Base-by-base conservation (phyloP, 805 yeast genomes). In the Suhomyces faveliae region DNA sequence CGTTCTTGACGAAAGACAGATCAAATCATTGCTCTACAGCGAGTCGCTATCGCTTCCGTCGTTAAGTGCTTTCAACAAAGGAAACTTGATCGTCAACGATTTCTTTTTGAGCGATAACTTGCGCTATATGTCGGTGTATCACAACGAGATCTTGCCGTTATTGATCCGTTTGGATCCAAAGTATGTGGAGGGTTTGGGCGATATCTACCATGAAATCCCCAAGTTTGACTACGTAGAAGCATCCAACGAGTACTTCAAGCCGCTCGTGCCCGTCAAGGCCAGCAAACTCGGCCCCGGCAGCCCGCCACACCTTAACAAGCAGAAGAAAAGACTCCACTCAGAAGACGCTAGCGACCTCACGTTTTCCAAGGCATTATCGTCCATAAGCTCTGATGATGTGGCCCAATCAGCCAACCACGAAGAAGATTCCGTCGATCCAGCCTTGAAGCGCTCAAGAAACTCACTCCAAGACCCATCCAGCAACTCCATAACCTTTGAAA, bases 71-170 rank as follows among this genome's bases (percentile, higher is more conserved):
- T 66, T 62, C 45, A 63, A 65, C 47, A 67, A 67, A 44, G 71
- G 71, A 3, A 64, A 63, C 43, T 53, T 68, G 33, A 63, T 68
- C 7, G 64, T 67, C 12, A 67, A 65, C 48, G 74, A 69, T 47
- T 66, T 69, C 51, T 69, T 69, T 49, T 56, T 69, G 29, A 61
- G 68, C 27, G 68, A 67, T 40, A 64, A 67, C 49, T 54, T 66
- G 30, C 56, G 51, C 47, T 69, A 69, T 49, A 65, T 69, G 66
- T 66, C 72, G 2, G 62, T 60, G 3, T 68, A 69, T 49, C 74
- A 69, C 51, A 69, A 69, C 47, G 71, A 69, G 39, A 63, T 68
- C 1, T 51, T 68, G 15, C 70, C 67, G 4, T 54, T 69, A 41
- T 55, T 69, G 24, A 61, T 61, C 5, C 55, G 60, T 27, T 30